Base-by-base conservation (phyloP, 129 eudicot genomes). In the Escallonia rubra region DNA sequence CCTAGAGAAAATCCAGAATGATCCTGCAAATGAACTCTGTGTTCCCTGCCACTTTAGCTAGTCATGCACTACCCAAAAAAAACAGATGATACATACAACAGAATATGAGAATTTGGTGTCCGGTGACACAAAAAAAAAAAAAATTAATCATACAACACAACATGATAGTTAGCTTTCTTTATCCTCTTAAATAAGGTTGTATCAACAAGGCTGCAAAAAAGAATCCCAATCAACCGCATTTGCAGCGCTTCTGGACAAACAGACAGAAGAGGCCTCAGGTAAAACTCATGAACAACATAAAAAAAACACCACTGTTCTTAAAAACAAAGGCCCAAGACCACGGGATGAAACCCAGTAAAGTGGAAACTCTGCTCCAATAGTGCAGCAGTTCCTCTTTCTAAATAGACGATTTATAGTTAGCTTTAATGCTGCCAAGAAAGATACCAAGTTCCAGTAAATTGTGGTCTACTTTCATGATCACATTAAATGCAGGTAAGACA, bases 21-120 rank as follows among this genome's bases (percentile, higher is more conserved):
- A 40, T 71, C 75, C 65, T 76, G 79, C 58, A 72, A 62, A 63
- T 65, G 69, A 73, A 72, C 75, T 81, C 64, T 69, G 53, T 23
- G 16, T 72, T 75, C 69, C 84, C 81, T 83, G 72, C 73, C 73
- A 68, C 57, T 77, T 65, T 51, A 55, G 23, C 53, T 51, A 72
- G 43, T 52, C 2, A 8, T 38, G 13, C 51, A 39, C 2, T 71
- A 14, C 3, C 14, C 63, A 34, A 44, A 41, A 23, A 23, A 23
- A 13, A 10, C 23, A 47, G 45, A 41, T 16, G 34, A 71, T 51
- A 34, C 15, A 13, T 15, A 1, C 12, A 7, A 65, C 16, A 53
- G 47, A 14, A 60, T 51, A 10, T 43, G 51, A n/a, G 42, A 54
- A 44, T 63, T 63, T 42, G 50, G 51, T 60, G 47, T 16, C 43